These are phyloP conservation scores for Coemansia sp. DNA, from an alignment of 192 early-diverging fungal genomes.

Conservation along the genomic window DNA sequence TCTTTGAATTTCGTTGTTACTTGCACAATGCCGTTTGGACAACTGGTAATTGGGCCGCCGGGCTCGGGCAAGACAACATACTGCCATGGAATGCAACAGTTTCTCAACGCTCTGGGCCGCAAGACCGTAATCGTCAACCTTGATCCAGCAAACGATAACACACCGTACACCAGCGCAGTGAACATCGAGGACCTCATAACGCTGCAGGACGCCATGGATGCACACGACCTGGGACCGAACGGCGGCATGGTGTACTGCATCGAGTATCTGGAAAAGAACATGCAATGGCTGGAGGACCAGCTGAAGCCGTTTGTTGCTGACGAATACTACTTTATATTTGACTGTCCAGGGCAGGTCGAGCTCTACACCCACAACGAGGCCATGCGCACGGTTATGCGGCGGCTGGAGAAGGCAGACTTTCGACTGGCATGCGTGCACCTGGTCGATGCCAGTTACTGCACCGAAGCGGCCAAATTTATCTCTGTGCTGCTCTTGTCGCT, in stretches of 20 bases:
- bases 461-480: conserved; percentile 91
- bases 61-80: conserved; percentile 96
- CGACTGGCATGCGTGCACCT: conserved; percentile 78
- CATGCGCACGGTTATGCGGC: conserved; percentile 72
- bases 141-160: conserved; percentile 93
- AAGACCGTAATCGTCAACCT: conserved; percentile 91
- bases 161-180: conserved; percentile 77
- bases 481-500: conserved; percentile 85
- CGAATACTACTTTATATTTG: conserved; percentile 88
- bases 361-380: conserved; percentile 92
- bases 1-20: not conserved
- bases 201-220: conserved; percentile 89
- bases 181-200: conserved; percentile 91
- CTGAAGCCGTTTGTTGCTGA: conserved; percentile 50
- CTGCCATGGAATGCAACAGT: conserved; percentile 87
- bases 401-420: conserved; percentile 65
- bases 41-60: conserved; percentile 93
- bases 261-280: conserved; percentile 88
- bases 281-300: conserved; percentile 87
- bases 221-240: conserved; percentile 89
- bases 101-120: conserved; percentile 74
- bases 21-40: conserved; percentile 50
- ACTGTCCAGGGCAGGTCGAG: conserved; percentile 97
- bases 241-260: conserved; percentile 97
- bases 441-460: conserved; percentile 89